Evolutionary conservation across 768 basidiomycete genomes (phyloP).

Genomic region (Lactifluus hygrophoroides): DNA sequence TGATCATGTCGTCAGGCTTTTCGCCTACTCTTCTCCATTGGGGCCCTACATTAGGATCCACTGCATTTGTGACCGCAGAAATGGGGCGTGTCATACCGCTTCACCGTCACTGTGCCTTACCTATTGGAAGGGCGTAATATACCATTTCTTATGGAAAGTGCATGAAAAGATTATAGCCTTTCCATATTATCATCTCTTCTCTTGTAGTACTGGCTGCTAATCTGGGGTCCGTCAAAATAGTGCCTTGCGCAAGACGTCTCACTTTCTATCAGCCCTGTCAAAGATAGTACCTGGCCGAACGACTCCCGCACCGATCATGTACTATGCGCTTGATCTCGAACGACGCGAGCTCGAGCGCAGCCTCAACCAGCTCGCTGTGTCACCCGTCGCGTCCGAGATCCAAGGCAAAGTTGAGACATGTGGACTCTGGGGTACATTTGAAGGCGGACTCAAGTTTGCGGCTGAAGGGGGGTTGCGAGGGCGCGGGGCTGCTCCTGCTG

Average conservation of each 20-base stretch:
- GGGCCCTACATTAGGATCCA: neutral
- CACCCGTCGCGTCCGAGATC: constrained; percentile 53
- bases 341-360: constrained; percentile 77
- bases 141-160: neutral
- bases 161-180: no score
- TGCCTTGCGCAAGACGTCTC: constrained; percentile 81
- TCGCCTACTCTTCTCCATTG: neutral
- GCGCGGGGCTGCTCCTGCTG: constrained; percentile 11
- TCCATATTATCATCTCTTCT: neutral
- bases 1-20: neutral
- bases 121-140: neutral
- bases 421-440: constrained; percentile 88
- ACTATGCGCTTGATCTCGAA: constrained; percentile 92
- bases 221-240: constrained; percentile 32
- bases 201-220: neutral
- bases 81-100: neutral
- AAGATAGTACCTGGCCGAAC: constrained; percentile 34
- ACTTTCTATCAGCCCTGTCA: constrained; percentile 67
- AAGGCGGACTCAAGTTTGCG: constrained; percentile 79
- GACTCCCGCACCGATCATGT: constrained; percentile 50
- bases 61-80: neutral
- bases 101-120: neutral
- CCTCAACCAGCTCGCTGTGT: constrained; percentile 53
- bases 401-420: constrained; percentile 67
- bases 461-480: constrained; percentile 50